Evolutionary conservation across 257 asterid species (phyloP).

Genomic region (Ilex aquifolium): DNA sequence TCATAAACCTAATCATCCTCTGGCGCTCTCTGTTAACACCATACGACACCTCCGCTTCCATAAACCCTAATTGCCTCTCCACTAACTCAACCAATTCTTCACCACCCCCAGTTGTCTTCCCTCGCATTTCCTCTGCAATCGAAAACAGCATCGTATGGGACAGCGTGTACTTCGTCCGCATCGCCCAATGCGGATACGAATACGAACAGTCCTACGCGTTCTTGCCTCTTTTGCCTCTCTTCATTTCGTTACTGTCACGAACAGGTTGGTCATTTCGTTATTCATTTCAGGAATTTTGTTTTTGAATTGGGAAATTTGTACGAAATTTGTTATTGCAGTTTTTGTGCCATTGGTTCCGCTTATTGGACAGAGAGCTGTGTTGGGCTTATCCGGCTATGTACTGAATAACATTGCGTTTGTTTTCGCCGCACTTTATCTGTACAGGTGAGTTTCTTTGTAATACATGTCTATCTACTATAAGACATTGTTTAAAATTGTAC

Average conservation of each 20-base stretch:
- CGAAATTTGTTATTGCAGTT: slow-evolving; percentile 39
- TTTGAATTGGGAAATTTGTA: background rate
- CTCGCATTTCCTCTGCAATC: slow-evolving; percentile 45
- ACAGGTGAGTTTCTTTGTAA: slow-evolving; percentile 43
- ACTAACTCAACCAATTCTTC: slow-evolving; percentile 7
- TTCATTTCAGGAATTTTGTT: slow-evolving; percentile 3
- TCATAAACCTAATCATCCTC: slow-evolving; percentile 34
- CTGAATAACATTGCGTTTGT: slow-evolving; percentile 65
- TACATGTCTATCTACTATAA: background rate
- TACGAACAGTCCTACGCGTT: slow-evolving; percentile 91
- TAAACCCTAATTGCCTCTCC: slow-evolving; percentile 65
- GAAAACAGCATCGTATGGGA: slow-evolving; percentile 94
- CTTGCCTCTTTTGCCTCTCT: slow-evolving; percentile 86
- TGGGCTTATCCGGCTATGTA: slow-evolving; percentile 79
- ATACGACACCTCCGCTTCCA: slow-evolving; percentile 84
- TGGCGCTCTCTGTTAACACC: slow-evolving; percentile 77
- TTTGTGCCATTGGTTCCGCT: slow-evolving; percentile 75
- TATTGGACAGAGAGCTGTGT: slow-evolving; percentile 82
- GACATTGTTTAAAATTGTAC: too few relatives aligned
- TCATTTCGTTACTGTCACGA: slow-evolving; percentile 52
- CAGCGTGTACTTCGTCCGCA: slow-evolving; percentile 74
- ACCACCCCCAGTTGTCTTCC: slow-evolving; percentile 35
- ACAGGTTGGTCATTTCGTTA: slow-evolving; percentile 40
- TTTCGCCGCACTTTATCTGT: slow-evolving; percentile 56
- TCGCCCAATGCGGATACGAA: slow-evolving; percentile 87